Conservation (phyloP, 495 filamentous ascomycete genomes). For the Terfezia claveryi region DNA sequence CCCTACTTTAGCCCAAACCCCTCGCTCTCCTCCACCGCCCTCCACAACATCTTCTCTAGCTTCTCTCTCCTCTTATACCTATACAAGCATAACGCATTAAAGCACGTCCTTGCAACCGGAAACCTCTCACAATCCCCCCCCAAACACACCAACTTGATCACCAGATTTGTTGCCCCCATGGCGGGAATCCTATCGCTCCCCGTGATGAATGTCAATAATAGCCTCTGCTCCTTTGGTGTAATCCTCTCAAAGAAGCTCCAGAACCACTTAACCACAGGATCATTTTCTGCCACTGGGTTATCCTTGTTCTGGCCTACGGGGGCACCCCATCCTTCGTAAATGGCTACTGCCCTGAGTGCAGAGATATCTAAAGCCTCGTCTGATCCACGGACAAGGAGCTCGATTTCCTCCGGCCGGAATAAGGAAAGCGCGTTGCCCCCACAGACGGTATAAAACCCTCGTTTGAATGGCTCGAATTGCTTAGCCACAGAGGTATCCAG, state of each 20-base stretch:
- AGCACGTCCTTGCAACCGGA: slow-evolving; percentile 76
- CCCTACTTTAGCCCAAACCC: slow-evolving; percentile 74
- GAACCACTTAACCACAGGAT: slow-evolving; percentile 63
- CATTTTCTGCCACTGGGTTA: slow-evolving; percentile 26
- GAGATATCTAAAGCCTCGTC: slow-evolving; percentile 62
- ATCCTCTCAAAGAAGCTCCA: slow-evolving; percentile 60
- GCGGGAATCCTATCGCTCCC: slow-evolving; percentile 83
- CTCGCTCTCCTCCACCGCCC: slow-evolving; percentile 71
- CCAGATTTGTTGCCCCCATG: slow-evolving; percentile 64
- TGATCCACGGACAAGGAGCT: slow-evolving; percentile 72
- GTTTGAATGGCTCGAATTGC: slow-evolving; percentile 89
- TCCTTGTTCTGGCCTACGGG: slow-evolving; percentile 4
- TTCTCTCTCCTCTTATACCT: slow-evolving; percentile 41
- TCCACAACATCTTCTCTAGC: slow-evolving; percentile 56
- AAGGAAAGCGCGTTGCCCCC: slow-evolving; percentile 73
- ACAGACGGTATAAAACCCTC: slow-evolving; percentile 85
- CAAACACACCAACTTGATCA: slow-evolving; percentile 51
- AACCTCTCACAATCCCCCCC: slow-evolving; percentile 55
- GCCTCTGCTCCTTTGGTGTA: slow-evolving; percentile 44
- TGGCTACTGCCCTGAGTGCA: slow-evolving; percentile 52
- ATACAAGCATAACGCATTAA: slow-evolving; percentile 64
- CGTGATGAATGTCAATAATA: slow-evolving; percentile 73
- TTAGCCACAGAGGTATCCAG: slow-evolving; percentile 57
- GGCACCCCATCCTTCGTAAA: slow-evolving; percentile 56
- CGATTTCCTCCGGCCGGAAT: slow-evolving; percentile 88